Conservation (phyloP, 2,329 filamentous ascomycete species). For the Fusarium bulbicola region DNA sequence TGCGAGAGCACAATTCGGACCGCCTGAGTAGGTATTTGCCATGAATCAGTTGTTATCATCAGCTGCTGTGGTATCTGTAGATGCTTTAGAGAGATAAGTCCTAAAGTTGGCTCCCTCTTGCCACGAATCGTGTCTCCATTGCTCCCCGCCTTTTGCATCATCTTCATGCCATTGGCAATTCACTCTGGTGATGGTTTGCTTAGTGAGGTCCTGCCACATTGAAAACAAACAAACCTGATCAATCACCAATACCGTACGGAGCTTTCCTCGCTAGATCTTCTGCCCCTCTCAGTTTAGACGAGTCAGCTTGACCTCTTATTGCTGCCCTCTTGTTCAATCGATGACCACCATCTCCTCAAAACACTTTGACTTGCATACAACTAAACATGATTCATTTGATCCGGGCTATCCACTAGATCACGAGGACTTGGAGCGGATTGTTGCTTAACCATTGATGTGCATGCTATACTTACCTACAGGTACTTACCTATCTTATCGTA, state of each 20-base stretch:
- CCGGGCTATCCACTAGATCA: conserved; percentile 4
- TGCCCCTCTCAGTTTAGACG: conserved; percentile 17
- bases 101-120: conserved; percentile 11
- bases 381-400: conserved; percentile 14
- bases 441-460: neutral
- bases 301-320: conserved; percentile 17
- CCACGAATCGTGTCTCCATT: conserved; percentile 21
- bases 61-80: neutral
- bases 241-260: conserved; percentile 3
- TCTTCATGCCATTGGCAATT: conserved; percentile 32
- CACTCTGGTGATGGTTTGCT: conserved; percentile 2
- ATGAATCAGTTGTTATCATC: neutral
- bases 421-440: neutral
- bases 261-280: conserved; percentile 11
- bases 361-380: conserved; percentile 7
- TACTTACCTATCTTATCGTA: neutral
- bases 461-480: neutral
- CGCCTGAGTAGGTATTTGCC: neutral
- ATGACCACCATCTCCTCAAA: conserved; percentile 29
- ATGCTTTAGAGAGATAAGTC: neutral
- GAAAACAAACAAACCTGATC: conserved; percentile 22
- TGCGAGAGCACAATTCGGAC: neutral
- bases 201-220: neutral
- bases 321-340: conserved; percentile 15
- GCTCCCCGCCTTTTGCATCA: conserved; percentile 31